Evolutionary conservation across 306 rosid genomes (phyloP).

Genomic region (Pyrus betulifolia): DNA sequence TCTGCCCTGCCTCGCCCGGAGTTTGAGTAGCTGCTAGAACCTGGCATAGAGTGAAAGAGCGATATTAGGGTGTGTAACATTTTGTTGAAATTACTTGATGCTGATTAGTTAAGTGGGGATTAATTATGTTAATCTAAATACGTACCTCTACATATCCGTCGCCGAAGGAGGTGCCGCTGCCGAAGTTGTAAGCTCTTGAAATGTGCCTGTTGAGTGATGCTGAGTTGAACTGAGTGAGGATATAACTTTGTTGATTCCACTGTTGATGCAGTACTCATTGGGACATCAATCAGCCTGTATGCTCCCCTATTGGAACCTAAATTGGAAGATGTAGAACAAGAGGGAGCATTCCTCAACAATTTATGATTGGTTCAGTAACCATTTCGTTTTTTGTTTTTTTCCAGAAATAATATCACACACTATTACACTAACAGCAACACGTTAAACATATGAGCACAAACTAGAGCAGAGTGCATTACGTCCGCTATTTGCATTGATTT

Average conservation of each 20-base stretch:
- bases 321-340: background rate
- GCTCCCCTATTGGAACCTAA: conserved; percentile 83
- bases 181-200: conserved; percentile 78
- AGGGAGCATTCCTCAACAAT: background rate
- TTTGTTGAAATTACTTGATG: background rate
- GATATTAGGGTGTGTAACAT: background rate
- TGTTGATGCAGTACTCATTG: conserved; percentile 96
- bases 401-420: no score
- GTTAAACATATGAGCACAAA: background rate
- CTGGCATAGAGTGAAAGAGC: conserved; percentile 19
- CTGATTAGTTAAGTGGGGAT: background rate
- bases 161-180: conserved; percentile 63
- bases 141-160: conserved; percentile 84
- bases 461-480: background rate
- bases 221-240: conserved; percentile 91
- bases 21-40: conserved; percentile 99
- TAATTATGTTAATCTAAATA: background rate
- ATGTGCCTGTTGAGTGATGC: conserved; percentile 91
- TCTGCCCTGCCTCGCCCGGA: conserved; percentile 77
- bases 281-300: conserved; percentile 88
- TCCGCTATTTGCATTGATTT: no score
- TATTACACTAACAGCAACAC: background rate
- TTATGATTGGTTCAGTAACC: background rate
- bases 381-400: no score
- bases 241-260: conserved; percentile 93